Evolutionary conservation across 2,329 filamentous ascomycete species (phyloP).

Genomic region (Cryphonectria nitschkei): DNA sequence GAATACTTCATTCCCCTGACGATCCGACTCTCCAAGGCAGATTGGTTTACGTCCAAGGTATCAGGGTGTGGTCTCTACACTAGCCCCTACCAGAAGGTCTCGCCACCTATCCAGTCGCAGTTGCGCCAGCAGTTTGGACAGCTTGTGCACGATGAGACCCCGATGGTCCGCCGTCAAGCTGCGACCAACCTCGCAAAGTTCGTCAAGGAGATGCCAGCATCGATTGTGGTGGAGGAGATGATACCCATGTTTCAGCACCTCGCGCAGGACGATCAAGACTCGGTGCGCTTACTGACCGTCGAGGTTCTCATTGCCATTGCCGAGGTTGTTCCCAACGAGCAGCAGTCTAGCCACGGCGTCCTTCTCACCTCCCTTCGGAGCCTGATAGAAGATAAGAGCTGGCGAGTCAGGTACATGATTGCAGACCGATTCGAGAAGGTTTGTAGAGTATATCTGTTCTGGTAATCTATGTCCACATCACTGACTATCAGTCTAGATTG

Average conservation of each 20-base stretch:
- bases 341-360: conserved; percentile 94
- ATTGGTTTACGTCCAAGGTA: conserved; percentile 99
- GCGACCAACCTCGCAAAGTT: conserved; percentile 97
- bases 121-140: conserved; percentile 90
- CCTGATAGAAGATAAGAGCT: conserved; percentile 98
- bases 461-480: no score
- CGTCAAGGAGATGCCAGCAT: conserved; percentile 92
- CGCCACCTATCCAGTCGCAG: conserved; percentile 83
- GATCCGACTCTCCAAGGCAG: conserved; percentile 94
- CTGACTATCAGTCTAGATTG: conserved; percentile 65
- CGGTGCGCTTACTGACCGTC: conserved; percentile 91
- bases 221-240: conserved; percentile 96
- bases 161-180: conserved; percentile 96
- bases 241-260: conserved; percentile 98
- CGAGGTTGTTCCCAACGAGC: conserved; percentile 96
- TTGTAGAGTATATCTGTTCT: conserved; percentile 26
- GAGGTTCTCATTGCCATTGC: conserved; percentile 96
- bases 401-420: conserved; percentile 99
- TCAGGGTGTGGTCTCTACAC: conserved; percentile 96
- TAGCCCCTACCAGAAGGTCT: conserved; percentile 89
- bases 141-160: conserved; percentile 96
- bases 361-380: conserved; percentile 87
- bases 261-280: conserved; percentile 95
- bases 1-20: conserved; percentile 96
- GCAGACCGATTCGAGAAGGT: conserved; percentile 98